Evolutionary conservation across 2,329 filamentous ascomycete genomes (phyloP).

Genomic region (Aspergillus transmontanensis): DNA sequence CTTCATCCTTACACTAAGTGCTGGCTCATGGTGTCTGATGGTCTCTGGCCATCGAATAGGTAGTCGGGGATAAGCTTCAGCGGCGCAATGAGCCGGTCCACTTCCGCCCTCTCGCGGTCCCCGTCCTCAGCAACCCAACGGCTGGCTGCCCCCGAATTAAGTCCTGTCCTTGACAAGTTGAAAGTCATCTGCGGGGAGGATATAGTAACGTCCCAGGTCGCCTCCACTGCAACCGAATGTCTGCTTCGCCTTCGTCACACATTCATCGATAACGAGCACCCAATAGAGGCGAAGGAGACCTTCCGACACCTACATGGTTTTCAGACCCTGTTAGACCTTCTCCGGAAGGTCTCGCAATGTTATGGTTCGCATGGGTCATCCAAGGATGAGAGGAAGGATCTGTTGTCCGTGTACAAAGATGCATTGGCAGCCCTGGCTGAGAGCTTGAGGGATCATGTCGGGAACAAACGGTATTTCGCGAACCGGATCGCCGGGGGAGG

Average conservation of each 20-base stretch:
- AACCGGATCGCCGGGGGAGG: slow-evolving; percentile 74
- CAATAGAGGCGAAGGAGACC: slow-evolving; percentile 68
- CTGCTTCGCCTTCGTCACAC: slow-evolving; percentile 69
- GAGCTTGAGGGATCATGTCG: slow-evolving; percentile 74
- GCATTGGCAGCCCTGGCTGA: slow-evolving; percentile 67
- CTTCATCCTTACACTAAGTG: slow-evolving; percentile 31
- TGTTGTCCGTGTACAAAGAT: slow-evolving; percentile 68
- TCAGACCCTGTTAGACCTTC: slow-evolving; percentile 68
- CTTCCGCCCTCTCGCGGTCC: slow-evolving; percentile 30
- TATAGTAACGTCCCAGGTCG: slow-evolving; percentile 34
- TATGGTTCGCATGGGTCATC: slow-evolving; percentile 66
- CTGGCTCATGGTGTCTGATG: slow-evolving; percentile 38
- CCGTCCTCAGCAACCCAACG: slow-evolving; percentile 37
- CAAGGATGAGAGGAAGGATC: slow-evolving; percentile 63
- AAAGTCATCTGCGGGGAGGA: slow-evolving; percentile 34
- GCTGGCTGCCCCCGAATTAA: slow-evolving; percentile 38
- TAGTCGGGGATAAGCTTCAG: slow-evolving; percentile 37
- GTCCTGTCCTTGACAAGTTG: slow-evolving; percentile 41
- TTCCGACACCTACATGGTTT: slow-evolving; percentile 83
- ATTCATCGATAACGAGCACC: slow-evolving; percentile 55
- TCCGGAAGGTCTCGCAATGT: slow-evolving; percentile 72
- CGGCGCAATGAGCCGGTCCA: slow-evolving; percentile 34
- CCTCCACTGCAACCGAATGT: slow-evolving; percentile 53
- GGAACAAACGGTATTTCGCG: slow-evolving; percentile 85
- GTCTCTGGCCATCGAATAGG: slow-evolving; percentile 34